Percentiles rank a stretch among this genome's conserved stretches.
Conservation (phyloP, 192 early-diverging fungal species). For the Gamsiella multidivaricata region DNA sequence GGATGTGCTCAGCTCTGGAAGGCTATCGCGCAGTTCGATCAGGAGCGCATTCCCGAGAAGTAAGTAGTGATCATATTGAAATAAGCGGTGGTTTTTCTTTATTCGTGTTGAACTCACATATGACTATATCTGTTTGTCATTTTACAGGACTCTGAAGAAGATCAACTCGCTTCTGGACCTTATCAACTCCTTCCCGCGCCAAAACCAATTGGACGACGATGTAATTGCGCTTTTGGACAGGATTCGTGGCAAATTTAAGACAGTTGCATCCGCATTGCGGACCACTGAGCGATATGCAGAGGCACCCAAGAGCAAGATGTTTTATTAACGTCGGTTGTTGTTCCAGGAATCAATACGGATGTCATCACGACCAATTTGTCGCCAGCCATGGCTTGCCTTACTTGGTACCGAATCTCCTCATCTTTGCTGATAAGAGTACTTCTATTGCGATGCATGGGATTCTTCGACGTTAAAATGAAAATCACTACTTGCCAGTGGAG, state of each 20-base stretch:
- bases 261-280: slow-evolving; percentile 58
- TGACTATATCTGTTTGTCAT: slow-evolving; percentile 1
- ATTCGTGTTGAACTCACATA: neutral
- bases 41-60: slow-evolving; percentile 56
- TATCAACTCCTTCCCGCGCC: slow-evolving; percentile 58
- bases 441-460: no score
- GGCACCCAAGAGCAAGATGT: slow-evolving; percentile 50
- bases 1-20: slow-evolving; percentile 64
- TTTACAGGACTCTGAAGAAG: slow-evolving; percentile 58
- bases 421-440: no score
- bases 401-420: neutral
- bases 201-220: slow-evolving; percentile 62
- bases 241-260: slow-evolving; percentile 65
- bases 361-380: neutral
- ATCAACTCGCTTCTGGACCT: slow-evolving; percentile 54
- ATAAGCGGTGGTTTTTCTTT: neutral
- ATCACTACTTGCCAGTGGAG: neutral
- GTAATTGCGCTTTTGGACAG: slow-evolving; percentile 60
- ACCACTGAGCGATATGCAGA: slow-evolving; percentile 43
- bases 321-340: slow-evolving; percentile 30
- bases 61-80: slow-evolving; percentile 18
- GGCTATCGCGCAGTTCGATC: slow-evolving; percentile 32
- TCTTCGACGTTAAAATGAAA: neutral
- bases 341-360: neutral
- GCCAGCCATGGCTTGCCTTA: neutral